A percentile compares a stretch with the other conserved stretches of the same genome.
These are phyloP conservation scores for Eutreptiella sp. DNA, from an alignment of 208 protist species.

Conservation along the genomic window DNA sequence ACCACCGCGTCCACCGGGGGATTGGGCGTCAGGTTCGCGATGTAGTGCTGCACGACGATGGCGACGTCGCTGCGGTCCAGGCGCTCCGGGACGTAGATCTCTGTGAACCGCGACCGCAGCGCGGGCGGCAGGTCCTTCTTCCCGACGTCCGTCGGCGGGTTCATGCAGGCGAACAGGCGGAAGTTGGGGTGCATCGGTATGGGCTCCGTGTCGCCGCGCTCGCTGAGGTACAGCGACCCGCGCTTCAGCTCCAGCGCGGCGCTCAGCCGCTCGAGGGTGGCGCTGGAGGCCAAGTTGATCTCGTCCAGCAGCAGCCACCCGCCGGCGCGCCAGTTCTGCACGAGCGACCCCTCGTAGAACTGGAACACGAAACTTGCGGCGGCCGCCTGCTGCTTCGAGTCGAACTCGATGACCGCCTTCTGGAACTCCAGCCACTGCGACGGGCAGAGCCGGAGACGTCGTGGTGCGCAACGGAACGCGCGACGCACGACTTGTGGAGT, in stretches of 20 bases:
- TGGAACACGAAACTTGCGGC: slow-evolving; percentile 84
- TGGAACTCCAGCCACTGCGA: slow-evolving; percentile 52
- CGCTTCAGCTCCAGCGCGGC: slow-evolving; percentile 83
- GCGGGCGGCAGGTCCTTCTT: slow-evolving; percentile 95
- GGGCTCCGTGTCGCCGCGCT: slow-evolving; percentile 60
- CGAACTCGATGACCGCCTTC: slow-evolving; percentile 47
- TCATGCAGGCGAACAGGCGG: slow-evolving; percentile 99
- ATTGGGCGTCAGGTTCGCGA: slow-evolving; percentile 64
- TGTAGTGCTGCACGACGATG: slow-evolving; percentile 79
- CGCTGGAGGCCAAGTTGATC: slow-evolving; percentile 97
- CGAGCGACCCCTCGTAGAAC: slow-evolving; percentile 96
- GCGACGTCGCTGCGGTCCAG: slow-evolving; percentile 84
- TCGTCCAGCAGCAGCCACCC: slow-evolving; percentile 99
- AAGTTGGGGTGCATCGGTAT: slow-evolving; percentile 94
- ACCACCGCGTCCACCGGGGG: slow-evolving; percentile 82
- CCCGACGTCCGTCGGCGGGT: slow-evolving; percentile 98
- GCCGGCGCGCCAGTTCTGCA: slow-evolving; percentile 89
- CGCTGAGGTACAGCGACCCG: slow-evolving; percentile 65
- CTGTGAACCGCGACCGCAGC: slow-evolving; percentile 92
- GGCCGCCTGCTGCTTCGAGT: slow-evolving; percentile 38
- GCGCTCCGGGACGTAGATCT: slow-evolving; percentile 96
- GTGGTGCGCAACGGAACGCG: neutral
- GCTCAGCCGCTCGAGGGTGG: slow-evolving; percentile 92
- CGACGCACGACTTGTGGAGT: neutral
- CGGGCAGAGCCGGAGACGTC: neutral